These are phyloP conservation scores for Ceratocystis destructans DNA, from an alignment of 2,329 filamentous ascomycete species.

Conservation along the genomic window DNA sequence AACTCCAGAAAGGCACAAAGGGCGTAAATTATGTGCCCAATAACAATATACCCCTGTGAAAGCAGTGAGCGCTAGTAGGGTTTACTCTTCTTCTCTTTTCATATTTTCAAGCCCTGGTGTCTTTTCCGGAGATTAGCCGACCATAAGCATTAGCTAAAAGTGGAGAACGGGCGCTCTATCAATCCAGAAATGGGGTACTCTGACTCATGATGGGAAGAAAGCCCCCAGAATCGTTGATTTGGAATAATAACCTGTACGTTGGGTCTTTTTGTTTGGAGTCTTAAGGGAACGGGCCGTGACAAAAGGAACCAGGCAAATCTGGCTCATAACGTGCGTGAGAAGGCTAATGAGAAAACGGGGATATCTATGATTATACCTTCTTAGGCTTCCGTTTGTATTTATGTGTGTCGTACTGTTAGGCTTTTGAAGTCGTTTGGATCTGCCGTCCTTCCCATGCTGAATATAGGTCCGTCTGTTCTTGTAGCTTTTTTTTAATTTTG, in stretches of 20 bases:
- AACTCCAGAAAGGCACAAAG: neutral
- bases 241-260: neutral
- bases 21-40: neutral
- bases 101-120: neutral
- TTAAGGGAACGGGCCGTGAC: neutral
- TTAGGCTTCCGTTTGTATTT: neutral
- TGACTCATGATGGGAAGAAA: neutral
- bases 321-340: neutral
- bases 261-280: neutral
- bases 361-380: neutral
- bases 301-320: neutral
- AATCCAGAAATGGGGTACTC: neutral
- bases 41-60: neutral
- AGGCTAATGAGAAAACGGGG: neutral
- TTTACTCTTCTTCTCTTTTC: neutral
- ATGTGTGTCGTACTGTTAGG: neutral
- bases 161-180: neutral
- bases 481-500: neutral
- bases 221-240: neutral
- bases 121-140: neutral
- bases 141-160: neutral
- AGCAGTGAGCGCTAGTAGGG: neutral
- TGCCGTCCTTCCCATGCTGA: neutral
- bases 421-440: neutral
- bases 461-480: neutral